phyloP scores from a whole-genome alignment of 441 rosid genomes.

The Populus hybrid region DNA sequence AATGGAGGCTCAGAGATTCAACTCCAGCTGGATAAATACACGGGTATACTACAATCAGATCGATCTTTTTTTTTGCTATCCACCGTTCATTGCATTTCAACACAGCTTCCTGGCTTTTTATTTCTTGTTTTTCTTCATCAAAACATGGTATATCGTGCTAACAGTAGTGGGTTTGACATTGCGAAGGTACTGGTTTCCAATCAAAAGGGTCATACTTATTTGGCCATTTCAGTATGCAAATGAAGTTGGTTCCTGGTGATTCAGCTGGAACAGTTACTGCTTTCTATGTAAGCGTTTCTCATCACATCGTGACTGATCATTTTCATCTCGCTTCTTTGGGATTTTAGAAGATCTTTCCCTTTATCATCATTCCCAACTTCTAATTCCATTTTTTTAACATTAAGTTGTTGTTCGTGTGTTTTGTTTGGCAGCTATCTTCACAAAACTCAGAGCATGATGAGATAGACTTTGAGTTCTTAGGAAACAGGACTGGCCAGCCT shows the following conservation, averaged over 20 bases:
- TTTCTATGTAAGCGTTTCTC: slow-evolving; percentile 48
- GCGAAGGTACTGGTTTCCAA: slow-evolving; percentile 72
- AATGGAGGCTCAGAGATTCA: slow-evolving; percentile 65
- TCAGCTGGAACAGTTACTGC: slow-evolving; percentile 92
- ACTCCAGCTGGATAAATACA: slow-evolving; percentile 66
- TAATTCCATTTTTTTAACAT: neutral
- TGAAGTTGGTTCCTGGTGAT: slow-evolving; percentile 78
- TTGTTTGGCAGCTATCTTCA: slow-evolving; percentile 53
- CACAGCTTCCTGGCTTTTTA: neutral
- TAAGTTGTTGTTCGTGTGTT: neutral
- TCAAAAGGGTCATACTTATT: slow-evolving; percentile 74
- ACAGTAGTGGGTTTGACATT: neutral
- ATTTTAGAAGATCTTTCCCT: neutral
- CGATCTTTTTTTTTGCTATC: neutral
- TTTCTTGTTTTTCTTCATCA: neutral
- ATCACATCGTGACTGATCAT: neutral
- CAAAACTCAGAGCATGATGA: slow-evolving; percentile 73
- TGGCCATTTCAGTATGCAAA: slow-evolving; percentile 84
- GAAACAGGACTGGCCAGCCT: slow-evolving; percentile 65
- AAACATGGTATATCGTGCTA: neutral
- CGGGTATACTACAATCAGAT: slow-evolving; percentile 34
- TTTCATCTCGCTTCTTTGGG: neutral
- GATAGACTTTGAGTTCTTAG: slow-evolving; percentile 72
- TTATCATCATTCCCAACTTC: neutral
- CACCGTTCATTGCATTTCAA: neutral